These are phyloP conservation scores for Pyrenula aspistea DNA, from an alignment of 495 filamentous ascomycete genomes.

Conservation along the genomic window DNA sequence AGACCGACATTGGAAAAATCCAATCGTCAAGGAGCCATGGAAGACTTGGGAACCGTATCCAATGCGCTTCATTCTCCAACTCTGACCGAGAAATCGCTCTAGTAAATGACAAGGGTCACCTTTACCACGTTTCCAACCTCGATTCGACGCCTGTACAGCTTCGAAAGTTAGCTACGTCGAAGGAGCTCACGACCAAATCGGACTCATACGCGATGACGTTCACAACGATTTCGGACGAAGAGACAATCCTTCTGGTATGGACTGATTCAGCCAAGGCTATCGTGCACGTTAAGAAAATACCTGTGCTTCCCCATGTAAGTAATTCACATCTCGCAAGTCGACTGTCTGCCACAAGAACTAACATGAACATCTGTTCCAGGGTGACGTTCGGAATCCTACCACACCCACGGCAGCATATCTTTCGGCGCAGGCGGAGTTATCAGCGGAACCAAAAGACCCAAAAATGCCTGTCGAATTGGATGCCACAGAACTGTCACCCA, in stretches of 20 bases:
- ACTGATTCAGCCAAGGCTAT: slow-evolving; percentile 14
- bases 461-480: background rate
- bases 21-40: slow-evolving; percentile 11
- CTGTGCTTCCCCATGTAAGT: background rate
- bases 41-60: slow-evolving; percentile 20
- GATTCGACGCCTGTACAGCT: slow-evolving; percentile 20
- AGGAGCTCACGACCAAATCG: slow-evolving; percentile 16
- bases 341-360: background rate
- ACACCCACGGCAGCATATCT: background rate
- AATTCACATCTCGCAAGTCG: background rate
- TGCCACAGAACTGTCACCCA: background rate
- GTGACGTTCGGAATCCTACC: background rate
- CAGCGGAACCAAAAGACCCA: background rate
- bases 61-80: slow-evolving; percentile 20
- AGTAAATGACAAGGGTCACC: slow-evolving; percentile 23
- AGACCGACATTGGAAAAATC: slow-evolving; percentile 14
- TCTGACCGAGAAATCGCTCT: slow-evolving; percentile 18
- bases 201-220: slow-evolving; percentile 21
- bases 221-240: slow-evolving; percentile 19
- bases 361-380: background rate
- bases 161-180: slow-evolving; percentile 13
- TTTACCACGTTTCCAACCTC: slow-evolving; percentile 20
- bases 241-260: slow-evolving; percentile 21
- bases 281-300: slow-evolving; percentile 21
- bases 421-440: background rate